Percentiles rank a stretch among this genome's conserved stretches.
These are phyloP conservation scores for Terfezia boudieri DNA, from an alignment of 495 filamentous ascomycete species.

Conservation along the genomic window DNA sequence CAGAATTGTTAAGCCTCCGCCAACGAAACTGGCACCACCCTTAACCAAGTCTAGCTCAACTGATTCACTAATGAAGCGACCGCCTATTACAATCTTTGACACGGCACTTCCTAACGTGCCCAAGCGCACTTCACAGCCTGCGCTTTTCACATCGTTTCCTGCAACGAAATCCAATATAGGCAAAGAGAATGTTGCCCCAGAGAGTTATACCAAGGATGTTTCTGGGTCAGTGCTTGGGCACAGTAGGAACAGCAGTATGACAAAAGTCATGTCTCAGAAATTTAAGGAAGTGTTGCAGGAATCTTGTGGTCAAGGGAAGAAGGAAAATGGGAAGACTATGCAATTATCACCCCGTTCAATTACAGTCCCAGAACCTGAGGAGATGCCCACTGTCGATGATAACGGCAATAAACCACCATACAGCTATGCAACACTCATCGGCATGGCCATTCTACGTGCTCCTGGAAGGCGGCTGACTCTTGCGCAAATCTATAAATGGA, in stretches of 20 bases:
- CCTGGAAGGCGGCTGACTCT: constrained; percentile 66
- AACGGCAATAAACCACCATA: constrained; percentile 74
- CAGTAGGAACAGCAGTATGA: background rate
- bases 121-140: constrained; percentile 32
- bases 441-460: constrained; percentile 85
- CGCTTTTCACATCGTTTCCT: constrained; percentile 39
- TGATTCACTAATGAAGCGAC: constrained; percentile 71
- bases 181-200: constrained; percentile 44
- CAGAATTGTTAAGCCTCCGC: background rate
- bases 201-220: background rate
- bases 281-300: background rate
- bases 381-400: constrained; percentile 62
- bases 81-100: constrained; percentile 36
- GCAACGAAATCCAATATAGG: constrained; percentile 27
- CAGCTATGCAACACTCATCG: constrained; percentile 90
- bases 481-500: constrained; percentile 99
- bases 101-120: constrained; percentile 16
- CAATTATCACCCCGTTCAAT: constrained; percentile 1
- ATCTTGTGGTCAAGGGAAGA: background rate
- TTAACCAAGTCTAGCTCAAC: constrained; percentile 25
- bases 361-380: constrained; percentile 45
- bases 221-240: background rate
- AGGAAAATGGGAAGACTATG: background rate
- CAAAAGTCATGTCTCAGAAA: background rate
- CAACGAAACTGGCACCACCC: background rate